These are phyloP conservation scores for Saccharomycopsis vini DNA, from an alignment of 805 yeast genomes.

Conservation along the genomic window DNA sequence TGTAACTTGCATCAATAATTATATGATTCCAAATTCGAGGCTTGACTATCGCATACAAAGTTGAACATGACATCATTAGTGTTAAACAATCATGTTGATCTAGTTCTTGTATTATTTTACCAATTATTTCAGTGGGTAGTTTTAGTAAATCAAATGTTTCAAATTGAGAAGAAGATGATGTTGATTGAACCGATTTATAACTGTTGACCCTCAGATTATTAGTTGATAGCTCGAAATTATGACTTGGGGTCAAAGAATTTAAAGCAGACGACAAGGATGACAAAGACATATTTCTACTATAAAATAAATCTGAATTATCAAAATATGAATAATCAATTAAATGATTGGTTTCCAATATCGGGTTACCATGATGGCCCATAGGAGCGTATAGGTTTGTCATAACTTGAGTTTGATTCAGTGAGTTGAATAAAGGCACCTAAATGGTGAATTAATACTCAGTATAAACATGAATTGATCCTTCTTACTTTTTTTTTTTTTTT, in stretches of 20 bases:
- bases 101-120: not conserved
- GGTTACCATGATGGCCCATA: conserved; percentile 13
- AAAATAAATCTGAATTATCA: not conserved
- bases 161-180: not conserved
- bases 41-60: not conserved
- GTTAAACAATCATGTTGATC: conserved; percentile 10
- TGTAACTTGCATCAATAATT: conserved; percentile 8
- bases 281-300: not conserved
- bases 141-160: conserved; percentile 5
- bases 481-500: too few relatives aligned
- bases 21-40: conserved; percentile 8
- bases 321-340: conserved; percentile 2
- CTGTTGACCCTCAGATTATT: not conserved
- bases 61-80: conserved; percentile 5
- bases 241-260: not conserved
- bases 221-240: not conserved
- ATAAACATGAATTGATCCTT: too few relatives aligned
- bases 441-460: too few relatives aligned
- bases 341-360: conserved; percentile 1
- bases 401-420: too few relatives aligned
- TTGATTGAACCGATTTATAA: not conserved
- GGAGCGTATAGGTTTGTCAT: conserved; percentile 14
- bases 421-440: too few relatives aligned
- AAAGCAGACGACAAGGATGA: not conserved
- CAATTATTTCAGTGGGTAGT: conserved; percentile 9